phyloP scores from a whole-genome alignment of 306 rosid genomes.

The Clitoria ternatea region DNA sequence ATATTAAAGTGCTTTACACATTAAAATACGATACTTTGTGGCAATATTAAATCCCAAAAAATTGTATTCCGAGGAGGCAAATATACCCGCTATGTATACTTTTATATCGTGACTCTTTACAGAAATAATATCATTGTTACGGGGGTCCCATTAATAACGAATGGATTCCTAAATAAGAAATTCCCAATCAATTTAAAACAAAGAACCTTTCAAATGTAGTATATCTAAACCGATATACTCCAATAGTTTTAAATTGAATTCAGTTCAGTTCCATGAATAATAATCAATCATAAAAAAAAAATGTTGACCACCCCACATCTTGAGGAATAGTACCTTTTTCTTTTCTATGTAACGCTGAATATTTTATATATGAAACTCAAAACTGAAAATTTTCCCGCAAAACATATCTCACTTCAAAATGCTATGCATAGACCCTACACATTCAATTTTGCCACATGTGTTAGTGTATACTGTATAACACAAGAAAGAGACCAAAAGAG shows the following conservation, averaged over 20 bases:
- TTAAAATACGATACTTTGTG: conserved; percentile 19
- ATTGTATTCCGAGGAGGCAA: neutral
- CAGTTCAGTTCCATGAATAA: conserved; percentile 8
- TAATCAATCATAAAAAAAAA: conserved; percentile 9
- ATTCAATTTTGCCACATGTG: neutral
- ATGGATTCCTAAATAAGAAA: conserved; percentile 3
- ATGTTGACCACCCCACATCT: conserved; percentile 26
- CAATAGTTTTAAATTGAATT: conserved; percentile 26
- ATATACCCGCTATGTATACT: no score
- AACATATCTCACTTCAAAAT: no score
- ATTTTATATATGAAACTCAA: conserved; percentile 16
- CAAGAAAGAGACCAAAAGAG: neutral
- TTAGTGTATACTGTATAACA: neutral
- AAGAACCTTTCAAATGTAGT: conserved; percentile 5
- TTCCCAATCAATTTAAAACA: neutral
- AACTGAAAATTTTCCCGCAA: neutral
- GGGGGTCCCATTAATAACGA: conserved; percentile 25
- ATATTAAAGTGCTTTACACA: conserved; percentile 32
- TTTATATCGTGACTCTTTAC: no score
- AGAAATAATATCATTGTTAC: neutral
- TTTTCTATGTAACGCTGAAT: neutral
- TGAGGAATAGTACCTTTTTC: conserved; percentile 13
- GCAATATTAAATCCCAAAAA: neutral
- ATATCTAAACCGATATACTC: conserved; percentile 22
- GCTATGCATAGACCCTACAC: no score